phyloP scores from a whole-genome alignment of 805 yeast genomes.

The Zygoascus tannicola region DNA sequence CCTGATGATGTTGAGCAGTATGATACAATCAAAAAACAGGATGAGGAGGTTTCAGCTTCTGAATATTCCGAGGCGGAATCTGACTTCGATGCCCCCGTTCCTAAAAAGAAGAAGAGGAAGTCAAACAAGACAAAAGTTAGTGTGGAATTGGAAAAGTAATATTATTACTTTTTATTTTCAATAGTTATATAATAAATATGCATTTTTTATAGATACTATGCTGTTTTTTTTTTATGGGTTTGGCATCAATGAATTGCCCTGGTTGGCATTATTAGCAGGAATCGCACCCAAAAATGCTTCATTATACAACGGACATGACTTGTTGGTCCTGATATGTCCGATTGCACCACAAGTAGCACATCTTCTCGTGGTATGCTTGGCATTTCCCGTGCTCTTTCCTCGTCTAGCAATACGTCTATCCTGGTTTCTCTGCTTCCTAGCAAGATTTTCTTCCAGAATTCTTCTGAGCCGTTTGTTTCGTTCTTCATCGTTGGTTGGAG shows the following conservation, averaged over 20 bases:
- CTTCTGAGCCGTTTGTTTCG: constrained; percentile 68
- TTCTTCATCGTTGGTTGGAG: constrained; percentile 76
- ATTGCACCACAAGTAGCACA: constrained; percentile 94
- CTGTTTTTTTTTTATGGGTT: background rate
- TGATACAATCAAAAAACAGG: constrained; percentile 61
- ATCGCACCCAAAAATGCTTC: constrained; percentile 28
- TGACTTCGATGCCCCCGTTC: constrained; percentile 18
- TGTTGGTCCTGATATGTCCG: constrained; percentile 90
- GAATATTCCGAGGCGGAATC: constrained; percentile 18
- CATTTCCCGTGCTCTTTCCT: constrained; percentile 67
- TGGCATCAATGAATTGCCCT: background rate
- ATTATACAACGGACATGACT: constrained; percentile 81
- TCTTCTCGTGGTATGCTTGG: constrained; percentile 64
- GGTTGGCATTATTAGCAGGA: constrained; percentile 11
- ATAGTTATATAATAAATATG: background rate
- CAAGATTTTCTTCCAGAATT: constrained; percentile 71
- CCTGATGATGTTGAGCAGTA: constrained; percentile 71
- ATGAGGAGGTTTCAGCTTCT: constrained; percentile 60
- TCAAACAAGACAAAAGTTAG: constrained; percentile 21
- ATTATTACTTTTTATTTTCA: background rate
- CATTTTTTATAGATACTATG: background rate
- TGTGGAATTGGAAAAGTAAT: constrained; percentile 11
- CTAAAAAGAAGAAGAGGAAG: constrained; percentile 14
- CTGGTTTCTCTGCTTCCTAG: constrained; percentile 67
- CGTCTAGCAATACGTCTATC: constrained; percentile 55